phyloP scores from a whole-genome alignment of 2,329 filamentous ascomycete species.

The Proliferodiscus dingleyae region DNA sequence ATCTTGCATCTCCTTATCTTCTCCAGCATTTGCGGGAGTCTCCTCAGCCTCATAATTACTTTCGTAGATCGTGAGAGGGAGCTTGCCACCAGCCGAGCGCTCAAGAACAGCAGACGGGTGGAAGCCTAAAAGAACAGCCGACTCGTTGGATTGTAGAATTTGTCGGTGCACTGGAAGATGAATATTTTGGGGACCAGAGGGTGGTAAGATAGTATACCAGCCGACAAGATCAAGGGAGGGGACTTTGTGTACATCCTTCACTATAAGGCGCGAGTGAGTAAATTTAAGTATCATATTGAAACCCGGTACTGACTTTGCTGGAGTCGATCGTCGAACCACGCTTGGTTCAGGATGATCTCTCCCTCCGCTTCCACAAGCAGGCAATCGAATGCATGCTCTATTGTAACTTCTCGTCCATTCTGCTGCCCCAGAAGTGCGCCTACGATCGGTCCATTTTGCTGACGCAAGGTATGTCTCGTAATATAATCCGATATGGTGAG shows the following conservation, averaged over 20 bases:
- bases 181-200: slow-evolving; percentile 62
- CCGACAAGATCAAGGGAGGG: slow-evolving; percentile 82
- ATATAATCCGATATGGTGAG: slow-evolving; percentile 97
- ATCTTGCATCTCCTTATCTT: slow-evolving; percentile 71
- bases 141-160: slow-evolving; percentile 73
- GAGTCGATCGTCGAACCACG: slow-evolving; percentile 72
- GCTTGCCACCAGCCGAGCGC: slow-evolving; percentile 64
- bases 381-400: slow-evolving; percentile 91
- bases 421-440: slow-evolving; percentile 90
- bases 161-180: slow-evolving; percentile 73
- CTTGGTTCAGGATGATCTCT: slow-evolving; percentile 57
- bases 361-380: slow-evolving; percentile 47
- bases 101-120: slow-evolving; percentile 59
- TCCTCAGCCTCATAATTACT: slow-evolving; percentile 71
- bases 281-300: not conserved
- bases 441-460: slow-evolving; percentile 69
- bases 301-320: slow-evolving; percentile 68
- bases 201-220: slow-evolving; percentile 79
- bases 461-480: slow-evolving; percentile 78
- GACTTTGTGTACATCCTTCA: slow-evolving; percentile 82
- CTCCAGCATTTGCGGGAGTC: slow-evolving; percentile 42
- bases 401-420: slow-evolving; percentile 81
- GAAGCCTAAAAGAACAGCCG: slow-evolving; percentile 79
- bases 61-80: slow-evolving; percentile 90
- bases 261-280: slow-evolving; percentile 39